These are phyloP conservation scores for Teunomyces kruisii DNA, from an alignment of 805 yeast genomes.

Conservation along the genomic window DNA sequence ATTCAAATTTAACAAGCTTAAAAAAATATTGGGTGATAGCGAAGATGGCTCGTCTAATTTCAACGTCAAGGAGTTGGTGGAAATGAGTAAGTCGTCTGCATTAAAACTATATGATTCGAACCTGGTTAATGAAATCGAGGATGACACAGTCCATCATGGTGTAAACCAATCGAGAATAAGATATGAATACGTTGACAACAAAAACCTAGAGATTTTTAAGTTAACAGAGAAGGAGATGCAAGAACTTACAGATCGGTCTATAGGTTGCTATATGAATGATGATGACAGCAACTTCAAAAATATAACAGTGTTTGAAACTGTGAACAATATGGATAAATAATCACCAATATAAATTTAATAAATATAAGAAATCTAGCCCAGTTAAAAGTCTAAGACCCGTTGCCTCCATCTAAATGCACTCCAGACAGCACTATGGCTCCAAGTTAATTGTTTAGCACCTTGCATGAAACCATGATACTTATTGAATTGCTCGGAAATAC, in stretches of 20 bases:
- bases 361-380: background rate
- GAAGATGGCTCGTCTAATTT: conserved; percentile 7
- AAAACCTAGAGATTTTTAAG: background rate
- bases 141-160: background rate
- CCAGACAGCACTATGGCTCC: conserved; percentile 86
- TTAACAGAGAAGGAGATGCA: conserved; percentile 44
- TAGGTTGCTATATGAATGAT: conserved; percentile 36
- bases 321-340: conserved; percentile 26
- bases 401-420: conserved; percentile 65
- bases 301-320: conserved; percentile 37
- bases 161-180: conserved; percentile 3
- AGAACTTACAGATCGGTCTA: conserved; percentile 51
- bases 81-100: background rate
- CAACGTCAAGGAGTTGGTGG: conserved; percentile 13
- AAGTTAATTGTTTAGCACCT: conserved; percentile 85
- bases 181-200: background rate
- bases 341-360: background rate
- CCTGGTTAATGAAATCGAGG: conserved; percentile 1
- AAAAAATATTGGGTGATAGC: conserved; percentile 18
- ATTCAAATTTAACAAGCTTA: conserved; percentile 30
- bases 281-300: conserved; percentile 24
- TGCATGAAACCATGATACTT: conserved; percentile 77
- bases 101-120: conserved; percentile 2
- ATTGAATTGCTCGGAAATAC: conserved; percentile 88
- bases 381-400: conserved; percentile 24